phyloP scores from a whole-genome alignment of 78 protist species.

The Isochrysis galbana region DNA sequence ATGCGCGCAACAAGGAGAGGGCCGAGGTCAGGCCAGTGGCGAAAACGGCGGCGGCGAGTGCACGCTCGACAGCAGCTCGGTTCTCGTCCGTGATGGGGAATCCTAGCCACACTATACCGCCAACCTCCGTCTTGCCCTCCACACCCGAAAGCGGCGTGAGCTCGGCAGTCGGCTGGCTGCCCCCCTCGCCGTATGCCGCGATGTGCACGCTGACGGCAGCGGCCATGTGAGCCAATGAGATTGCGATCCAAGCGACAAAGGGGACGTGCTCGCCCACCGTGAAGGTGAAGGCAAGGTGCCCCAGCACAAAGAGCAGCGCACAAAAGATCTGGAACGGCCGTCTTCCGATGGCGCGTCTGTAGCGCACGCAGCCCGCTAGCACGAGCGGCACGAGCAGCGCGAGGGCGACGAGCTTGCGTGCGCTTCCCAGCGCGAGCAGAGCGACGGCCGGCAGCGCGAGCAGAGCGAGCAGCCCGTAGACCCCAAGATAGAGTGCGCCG shows the following conservation, averaged over 20 bases:
- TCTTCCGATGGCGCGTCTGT: neutral
- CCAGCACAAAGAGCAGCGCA: neutral
- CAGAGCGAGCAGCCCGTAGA: neutral
- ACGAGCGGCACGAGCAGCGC: neutral
- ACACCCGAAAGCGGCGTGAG: too few species aligned
- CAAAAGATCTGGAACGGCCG: neutral
- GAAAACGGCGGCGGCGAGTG: too few species aligned
- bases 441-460: neutral
- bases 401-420: neutral
- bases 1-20: too few species aligned
- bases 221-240: neutral
- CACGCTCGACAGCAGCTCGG: too few species aligned
- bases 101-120: too few species aligned
- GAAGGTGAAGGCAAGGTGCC: neutral
- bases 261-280: neutral
- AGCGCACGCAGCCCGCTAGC: neutral
- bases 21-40: too few species aligned
- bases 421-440: neutral
- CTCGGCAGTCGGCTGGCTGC: too few species aligned
- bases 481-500: neutral
- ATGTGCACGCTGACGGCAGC: neutral
- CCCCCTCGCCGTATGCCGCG: neutral
- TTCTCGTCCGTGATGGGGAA: too few species aligned
- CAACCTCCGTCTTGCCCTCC: too few species aligned
- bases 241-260: neutral